phyloP scores from a whole-genome alignment of 495 filamentous ascomycete species.

The Daldinia grandis region DNA sequence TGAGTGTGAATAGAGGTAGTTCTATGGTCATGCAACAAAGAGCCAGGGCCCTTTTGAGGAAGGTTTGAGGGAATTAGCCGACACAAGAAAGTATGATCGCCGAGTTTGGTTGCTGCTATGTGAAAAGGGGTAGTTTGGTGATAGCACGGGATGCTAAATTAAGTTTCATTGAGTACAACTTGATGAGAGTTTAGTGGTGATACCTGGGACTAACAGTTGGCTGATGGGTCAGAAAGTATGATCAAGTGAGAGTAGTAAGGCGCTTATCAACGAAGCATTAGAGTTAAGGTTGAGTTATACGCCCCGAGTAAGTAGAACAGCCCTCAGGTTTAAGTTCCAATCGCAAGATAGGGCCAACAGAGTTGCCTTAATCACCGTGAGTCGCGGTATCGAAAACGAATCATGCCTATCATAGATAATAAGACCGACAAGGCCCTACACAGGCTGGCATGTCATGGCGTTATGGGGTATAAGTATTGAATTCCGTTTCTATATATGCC shows the following conservation, averaged over 20 bases:
- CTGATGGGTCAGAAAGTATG: no score
- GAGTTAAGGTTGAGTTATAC: neutral
- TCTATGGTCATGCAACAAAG: slow-evolving; percentile 15
- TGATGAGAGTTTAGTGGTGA: slow-evolving; percentile 4
- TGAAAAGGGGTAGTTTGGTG: neutral
- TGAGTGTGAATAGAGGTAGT: slow-evolving; percentile 12
- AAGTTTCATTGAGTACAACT: slow-evolving; percentile 10
- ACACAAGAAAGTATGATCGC: slow-evolving; percentile 6
- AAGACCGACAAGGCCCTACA: neutral
- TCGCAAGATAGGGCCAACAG: neutral
- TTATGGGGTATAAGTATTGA: slow-evolving; percentile 44
- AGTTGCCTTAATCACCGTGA: neutral
- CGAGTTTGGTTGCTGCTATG: neutral
- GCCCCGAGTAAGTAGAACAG: neutral
- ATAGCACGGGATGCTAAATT: slow-evolving; percentile 5
- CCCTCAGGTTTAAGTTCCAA: neutral
- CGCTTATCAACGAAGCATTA: neutral
- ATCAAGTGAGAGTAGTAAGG: neutral
- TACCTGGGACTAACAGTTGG: neutral
- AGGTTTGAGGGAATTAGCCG: neutral
- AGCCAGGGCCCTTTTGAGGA: slow-evolving; percentile 2
- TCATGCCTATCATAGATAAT: neutral
- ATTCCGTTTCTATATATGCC: slow-evolving; percentile 46
- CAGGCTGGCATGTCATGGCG: neutral
- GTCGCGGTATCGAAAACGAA: neutral